Percentiles rank a stretch among this genome's conserved stretches.
These are phyloP conservation scores for Penicillium chermesinum DNA, from an alignment of 495 filamentous ascomycete species.

Conservation along the genomic window DNA sequence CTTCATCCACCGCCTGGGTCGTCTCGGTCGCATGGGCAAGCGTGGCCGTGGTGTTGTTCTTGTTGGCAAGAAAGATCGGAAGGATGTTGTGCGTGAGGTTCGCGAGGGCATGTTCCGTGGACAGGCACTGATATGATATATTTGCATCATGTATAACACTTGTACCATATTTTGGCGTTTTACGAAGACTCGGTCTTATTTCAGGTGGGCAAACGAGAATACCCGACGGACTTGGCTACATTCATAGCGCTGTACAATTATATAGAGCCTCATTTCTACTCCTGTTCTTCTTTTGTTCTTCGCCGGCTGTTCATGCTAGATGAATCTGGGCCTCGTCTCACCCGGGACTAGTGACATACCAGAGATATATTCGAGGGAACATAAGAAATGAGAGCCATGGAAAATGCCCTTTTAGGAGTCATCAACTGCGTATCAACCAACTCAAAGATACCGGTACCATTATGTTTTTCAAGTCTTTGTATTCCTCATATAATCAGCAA, in stretches of 20 bases:
- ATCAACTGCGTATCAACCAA: too few relatives aligned
- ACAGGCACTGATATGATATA: conserved; percentile 66
- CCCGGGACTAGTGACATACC: too few relatives aligned
- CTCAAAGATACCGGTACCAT: too few relatives aligned
- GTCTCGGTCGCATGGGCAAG: conserved; percentile 88
- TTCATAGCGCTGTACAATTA: not conserved
- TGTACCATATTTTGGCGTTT: conserved; percentile 7
- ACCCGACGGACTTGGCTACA: not conserved
- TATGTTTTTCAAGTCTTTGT: too few relatives aligned
- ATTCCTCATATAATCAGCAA: too few relatives aligned
- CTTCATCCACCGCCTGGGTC: conserved; percentile 90
- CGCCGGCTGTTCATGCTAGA: not conserved
- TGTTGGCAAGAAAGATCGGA: conserved; percentile 81
- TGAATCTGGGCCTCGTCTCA: too few relatives aligned
- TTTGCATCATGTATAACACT: conserved; percentile 1
- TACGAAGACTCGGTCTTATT: not conserved
- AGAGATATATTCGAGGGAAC: too few relatives aligned
- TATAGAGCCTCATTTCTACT: not conserved
- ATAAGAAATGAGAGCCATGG: too few relatives aligned
- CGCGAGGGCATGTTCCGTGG: conserved; percentile 92
- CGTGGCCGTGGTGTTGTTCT: conserved; percentile 85
- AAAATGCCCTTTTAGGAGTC: too few relatives aligned
- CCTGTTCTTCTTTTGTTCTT: not conserved
- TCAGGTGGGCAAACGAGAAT: not conserved
- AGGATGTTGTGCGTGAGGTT: conserved; percentile 87